These are phyloP conservation scores for Trichoderma lentiforme DNA, from an alignment of 2,329 filamentous ascomycete species.

Conservation along the genomic window DNA sequence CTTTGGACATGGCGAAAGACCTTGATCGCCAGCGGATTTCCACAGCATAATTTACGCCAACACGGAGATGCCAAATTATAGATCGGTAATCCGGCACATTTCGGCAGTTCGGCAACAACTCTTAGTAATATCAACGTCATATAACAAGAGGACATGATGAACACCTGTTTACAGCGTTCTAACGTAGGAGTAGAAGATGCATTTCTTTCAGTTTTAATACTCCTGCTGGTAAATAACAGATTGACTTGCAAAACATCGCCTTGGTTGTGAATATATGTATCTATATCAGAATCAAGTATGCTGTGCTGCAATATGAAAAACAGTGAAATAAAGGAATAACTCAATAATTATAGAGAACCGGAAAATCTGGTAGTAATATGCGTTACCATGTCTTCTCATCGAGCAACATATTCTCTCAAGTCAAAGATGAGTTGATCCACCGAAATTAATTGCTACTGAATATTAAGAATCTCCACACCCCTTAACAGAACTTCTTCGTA, in stretches of 20 bases:
- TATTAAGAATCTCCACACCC: not conserved
- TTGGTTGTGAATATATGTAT: rapidly evolving
- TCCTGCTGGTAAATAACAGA: not conserved
- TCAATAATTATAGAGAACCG: not conserved
- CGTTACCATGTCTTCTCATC: not conserved
- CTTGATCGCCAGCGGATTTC: not conserved
- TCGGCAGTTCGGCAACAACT: not conserved
- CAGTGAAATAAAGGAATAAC: not conserved
- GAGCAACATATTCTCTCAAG: not conserved
- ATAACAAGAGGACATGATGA: not conserved
- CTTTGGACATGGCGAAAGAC: not conserved
- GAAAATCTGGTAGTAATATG: not conserved
- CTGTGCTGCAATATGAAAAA: not conserved
- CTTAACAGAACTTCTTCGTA: not conserved
- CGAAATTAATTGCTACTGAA: not conserved
- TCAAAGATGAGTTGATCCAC: not conserved
- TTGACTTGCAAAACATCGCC: not conserved
- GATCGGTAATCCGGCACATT: not conserved
- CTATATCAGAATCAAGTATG: not conserved
- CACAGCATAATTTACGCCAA: not conserved
- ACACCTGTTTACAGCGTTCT: not conserved
- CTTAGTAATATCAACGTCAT: not conserved
- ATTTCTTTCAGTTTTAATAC: not conserved
- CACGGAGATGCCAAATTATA: not conserved
- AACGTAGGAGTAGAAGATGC: not conserved